Percentiles rank a stretch among this genome's conserved stretches.
These are phyloP conservation scores for Cladosporium velox DNA, from an alignment of 2,329 filamentous ascomycete species.

Conservation along the genomic window DNA sequence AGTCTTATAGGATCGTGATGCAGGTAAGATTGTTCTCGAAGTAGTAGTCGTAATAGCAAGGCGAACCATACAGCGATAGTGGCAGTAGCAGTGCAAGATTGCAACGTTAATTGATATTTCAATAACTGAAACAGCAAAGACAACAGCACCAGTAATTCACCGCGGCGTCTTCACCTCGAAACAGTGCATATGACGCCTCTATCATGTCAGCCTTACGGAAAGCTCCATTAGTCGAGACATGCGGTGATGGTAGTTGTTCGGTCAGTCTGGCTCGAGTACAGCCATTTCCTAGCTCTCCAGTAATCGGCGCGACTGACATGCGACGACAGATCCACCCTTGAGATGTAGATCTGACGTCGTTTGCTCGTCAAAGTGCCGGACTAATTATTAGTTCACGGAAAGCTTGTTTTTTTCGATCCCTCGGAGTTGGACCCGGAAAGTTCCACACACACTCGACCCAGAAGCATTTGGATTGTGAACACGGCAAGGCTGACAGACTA, in stretches of 20 bases:
- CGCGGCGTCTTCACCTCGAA: not conserved
- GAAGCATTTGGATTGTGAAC: not conserved
- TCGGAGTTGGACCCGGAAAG: not conserved
- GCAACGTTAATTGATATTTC: too few species aligned
- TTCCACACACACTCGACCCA: not conserved
- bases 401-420: not conserved
- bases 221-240: too few species aligned
- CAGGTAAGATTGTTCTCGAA: not conserved
- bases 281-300: too few species aligned
- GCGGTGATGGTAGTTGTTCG: not conserved
- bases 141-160: not conserved
- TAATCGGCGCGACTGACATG: not conserved
- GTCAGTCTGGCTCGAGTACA: not conserved
- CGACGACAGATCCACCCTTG: not conserved
- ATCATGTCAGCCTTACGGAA: not conserved
- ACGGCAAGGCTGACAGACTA: not conserved
- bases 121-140: too few species aligned
- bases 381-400: not conserved
- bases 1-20: not conserved
- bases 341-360: not conserved
- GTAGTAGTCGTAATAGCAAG: not conserved
- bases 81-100: too few species aligned
- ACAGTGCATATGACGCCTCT: not conserved
- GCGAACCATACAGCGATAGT: not conserved
- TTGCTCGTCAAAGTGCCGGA: not conserved